Evolutionary conservation across 2,329 filamentous ascomycete genomes (phyloP).

Genomic region (Seiridium unicorne): DNA sequence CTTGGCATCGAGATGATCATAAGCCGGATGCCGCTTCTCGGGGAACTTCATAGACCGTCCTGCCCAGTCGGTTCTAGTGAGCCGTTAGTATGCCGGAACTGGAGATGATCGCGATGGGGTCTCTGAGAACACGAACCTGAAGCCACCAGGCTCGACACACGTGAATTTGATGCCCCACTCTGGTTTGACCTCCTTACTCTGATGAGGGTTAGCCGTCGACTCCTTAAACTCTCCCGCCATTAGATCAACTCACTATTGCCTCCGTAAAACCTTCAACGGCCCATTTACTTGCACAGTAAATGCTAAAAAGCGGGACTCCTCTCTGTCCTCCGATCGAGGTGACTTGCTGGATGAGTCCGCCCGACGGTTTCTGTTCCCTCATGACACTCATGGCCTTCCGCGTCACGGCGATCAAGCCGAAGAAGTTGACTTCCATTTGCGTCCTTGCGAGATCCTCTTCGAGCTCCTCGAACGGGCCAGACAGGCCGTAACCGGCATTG

Average conservation of each 20-base stretch:
- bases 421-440: constrained; percentile 43
- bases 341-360: constrained; percentile 4
- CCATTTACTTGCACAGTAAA: constrained; percentile 21
- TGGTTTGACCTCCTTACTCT: constrained; percentile 17
- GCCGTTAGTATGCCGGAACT: not conserved
- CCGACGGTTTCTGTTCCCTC: constrained; percentile 28
- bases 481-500: constrained; percentile 27
- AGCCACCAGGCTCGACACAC: constrained; percentile 17
- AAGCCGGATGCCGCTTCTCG: not conserved
- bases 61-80: constrained; percentile 1
- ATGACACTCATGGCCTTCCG: constrained; percentile 35
- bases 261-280: constrained; percentile 19
- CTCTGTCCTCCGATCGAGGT: constrained; percentile 3
- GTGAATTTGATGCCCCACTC: constrained; percentile 22
- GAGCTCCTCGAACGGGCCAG: constrained; percentile 27
- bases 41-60: constrained; percentile 4
- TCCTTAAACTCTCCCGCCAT: not conserved
- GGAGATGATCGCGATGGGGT: constrained; percentile 4
- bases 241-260: not conserved
- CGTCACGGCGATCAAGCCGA: constrained; percentile 37
- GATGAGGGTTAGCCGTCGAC: not conserved
- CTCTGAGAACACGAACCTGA: constrained; percentile 3
- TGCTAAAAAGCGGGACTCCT: constrained; percentile 5
- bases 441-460: constrained; percentile 11
- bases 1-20: constrained; percentile 1